Conservation (phyloP, 2,329 filamentous ascomycete genomes). For the Aureobasidium sp. region DNA sequence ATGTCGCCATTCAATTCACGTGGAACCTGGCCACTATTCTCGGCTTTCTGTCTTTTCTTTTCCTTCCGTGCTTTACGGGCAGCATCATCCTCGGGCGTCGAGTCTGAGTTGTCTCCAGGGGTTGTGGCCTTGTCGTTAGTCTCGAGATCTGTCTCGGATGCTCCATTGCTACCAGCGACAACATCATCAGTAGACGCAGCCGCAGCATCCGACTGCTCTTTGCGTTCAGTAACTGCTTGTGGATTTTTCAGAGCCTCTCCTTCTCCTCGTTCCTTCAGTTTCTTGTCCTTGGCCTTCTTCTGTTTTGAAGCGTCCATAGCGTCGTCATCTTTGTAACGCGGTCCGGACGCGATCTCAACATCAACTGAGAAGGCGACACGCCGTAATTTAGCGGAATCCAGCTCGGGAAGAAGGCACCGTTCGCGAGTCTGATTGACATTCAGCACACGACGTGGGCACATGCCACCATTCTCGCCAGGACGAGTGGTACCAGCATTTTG, state of each 20-base stretch:
- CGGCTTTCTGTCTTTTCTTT: slow-evolving; percentile 73
- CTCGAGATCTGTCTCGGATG: slow-evolving; percentile 30
- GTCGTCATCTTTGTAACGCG: slow-evolving; percentile 59
- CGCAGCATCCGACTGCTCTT: slow-evolving; percentile 43
- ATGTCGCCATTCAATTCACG: slow-evolving; percentile 71
- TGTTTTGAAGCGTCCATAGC: slow-evolving; percentile 33
- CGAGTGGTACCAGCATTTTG: slow-evolving; percentile 42
- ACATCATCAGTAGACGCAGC: slow-evolving; percentile 26
- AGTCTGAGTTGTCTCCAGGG: slow-evolving; percentile 20
- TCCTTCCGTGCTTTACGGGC: slow-evolving; percentile 90
- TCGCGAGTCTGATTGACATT: slow-evolving; percentile 78
- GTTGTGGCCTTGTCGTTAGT: neutral
- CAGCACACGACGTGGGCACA: slow-evolving; percentile 73
- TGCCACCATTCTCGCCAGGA: slow-evolving; percentile 53
- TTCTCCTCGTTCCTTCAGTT: slow-evolving; percentile 60
- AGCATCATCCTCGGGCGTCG: slow-evolving; percentile 60
- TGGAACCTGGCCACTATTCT: slow-evolving; percentile 79
- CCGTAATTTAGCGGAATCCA: slow-evolving; percentile 73
- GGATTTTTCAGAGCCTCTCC: slow-evolving; percentile 66
- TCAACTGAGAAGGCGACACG: slow-evolving; percentile 94
- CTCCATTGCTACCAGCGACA: slow-evolving; percentile 36
- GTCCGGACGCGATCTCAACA: slow-evolving; percentile 88
- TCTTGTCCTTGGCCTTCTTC: slow-evolving; percentile 56
- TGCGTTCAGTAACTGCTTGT: slow-evolving; percentile 47
- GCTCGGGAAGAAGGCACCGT: slow-evolving; percentile 68